Base-by-base conservation (phyloP, 345 rosid species). In the Dovyalis caffra region DNA sequence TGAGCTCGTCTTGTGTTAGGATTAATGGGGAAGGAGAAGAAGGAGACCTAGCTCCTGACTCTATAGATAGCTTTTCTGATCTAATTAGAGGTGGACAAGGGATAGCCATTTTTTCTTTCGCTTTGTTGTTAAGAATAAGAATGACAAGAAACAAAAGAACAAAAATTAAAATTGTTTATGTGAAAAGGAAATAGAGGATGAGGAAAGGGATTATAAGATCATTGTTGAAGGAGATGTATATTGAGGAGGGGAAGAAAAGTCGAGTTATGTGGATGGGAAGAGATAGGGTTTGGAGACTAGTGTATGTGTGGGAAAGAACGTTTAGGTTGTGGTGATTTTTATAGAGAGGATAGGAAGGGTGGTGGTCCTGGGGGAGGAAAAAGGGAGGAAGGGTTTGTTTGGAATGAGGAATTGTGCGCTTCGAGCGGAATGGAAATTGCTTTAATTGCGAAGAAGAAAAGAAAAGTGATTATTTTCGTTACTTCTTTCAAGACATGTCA, bases 1-100 rank as follows among this genome's bases (percentile, higher is more conserved):
- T 93, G 57, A 93, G 93, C 32, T 91, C 92, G 81, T 93, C 97
- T 66, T 91, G 96, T 74, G 92, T 83, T 56, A 88, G 79, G 14
- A 77, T 62, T 33, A 83, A 81, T 0, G 83, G 75, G 11, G 75
- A 81, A 1, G 87, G 75, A 23, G 77, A 40, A 12, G 81, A 40
- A 12, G 81, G 23, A 23, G 75, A 25, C 28, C 29, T 9, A 4
- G 35, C 58, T 12, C 25, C 61, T 3, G 66, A 15, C 8, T 72
- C 76, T n/a, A 45, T 58, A 6, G 82, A 26, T n/a, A 75, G 53
- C 21, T 65, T 79, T 28, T 79, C 79, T 10, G 82, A 79, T 49
- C 70, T 37, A 25, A 69, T 26, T 4, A 79, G 15, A 26, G 78
- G 71, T 20, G 75, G 47, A 18, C 78, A 74, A n/a, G 78, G 80